phyloP scores from a whole-genome alignment of 192 early-diverging fungal species.

The Coemansia reversa region DNA sequence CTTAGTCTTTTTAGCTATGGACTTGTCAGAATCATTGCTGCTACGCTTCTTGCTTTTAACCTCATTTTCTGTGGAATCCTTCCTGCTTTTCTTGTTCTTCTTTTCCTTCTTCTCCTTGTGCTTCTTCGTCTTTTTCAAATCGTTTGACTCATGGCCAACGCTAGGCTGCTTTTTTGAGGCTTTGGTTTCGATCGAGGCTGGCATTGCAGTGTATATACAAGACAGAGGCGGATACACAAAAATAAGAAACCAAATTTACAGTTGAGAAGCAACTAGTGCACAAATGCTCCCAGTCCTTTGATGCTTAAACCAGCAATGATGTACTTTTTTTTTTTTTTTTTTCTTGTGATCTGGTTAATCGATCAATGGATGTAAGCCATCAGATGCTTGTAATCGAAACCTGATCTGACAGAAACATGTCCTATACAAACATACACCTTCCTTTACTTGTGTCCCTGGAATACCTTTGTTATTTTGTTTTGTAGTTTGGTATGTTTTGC shows the following conservation, averaged over 20 bases:
- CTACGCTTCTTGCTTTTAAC: slow-evolving; percentile 37
- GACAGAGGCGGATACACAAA: slow-evolving; percentile 1
- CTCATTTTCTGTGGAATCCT: slow-evolving; percentile 21
- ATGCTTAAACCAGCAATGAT: neutral
- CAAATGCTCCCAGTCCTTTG: slow-evolving; percentile 6
- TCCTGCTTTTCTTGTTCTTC: slow-evolving; percentile 43
- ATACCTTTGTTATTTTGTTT: neutral
- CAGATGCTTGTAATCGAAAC: neutral
- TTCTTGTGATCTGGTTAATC: slow-evolving; percentile 2
- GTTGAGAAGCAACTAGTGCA: slow-evolving; percentile 7
- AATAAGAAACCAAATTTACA: slow-evolving; percentile 8
- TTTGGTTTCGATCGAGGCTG: neutral
- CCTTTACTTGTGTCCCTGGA: neutral
- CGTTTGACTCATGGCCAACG: neutral
- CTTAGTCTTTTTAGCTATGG: slow-evolving; percentile 43
- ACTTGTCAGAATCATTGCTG: slow-evolving; percentile 12
- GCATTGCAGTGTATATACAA: slow-evolving; percentile 16
- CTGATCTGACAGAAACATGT: neutral
- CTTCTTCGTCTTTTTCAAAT: slow-evolving; percentile 16
- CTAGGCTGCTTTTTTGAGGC: slow-evolving; percentile 3
- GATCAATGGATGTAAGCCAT: neutral
- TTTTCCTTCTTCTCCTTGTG: slow-evolving; percentile 33
- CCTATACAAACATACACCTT: neutral
- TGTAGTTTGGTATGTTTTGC: slow-evolving; percentile 5
- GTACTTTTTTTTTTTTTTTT: slow-evolving; percentile 6